Evolutionary conservation across 225 moss, liverwort and hornwort species (phyloP).

Genomic region (Marchantia paleacea): DNA sequence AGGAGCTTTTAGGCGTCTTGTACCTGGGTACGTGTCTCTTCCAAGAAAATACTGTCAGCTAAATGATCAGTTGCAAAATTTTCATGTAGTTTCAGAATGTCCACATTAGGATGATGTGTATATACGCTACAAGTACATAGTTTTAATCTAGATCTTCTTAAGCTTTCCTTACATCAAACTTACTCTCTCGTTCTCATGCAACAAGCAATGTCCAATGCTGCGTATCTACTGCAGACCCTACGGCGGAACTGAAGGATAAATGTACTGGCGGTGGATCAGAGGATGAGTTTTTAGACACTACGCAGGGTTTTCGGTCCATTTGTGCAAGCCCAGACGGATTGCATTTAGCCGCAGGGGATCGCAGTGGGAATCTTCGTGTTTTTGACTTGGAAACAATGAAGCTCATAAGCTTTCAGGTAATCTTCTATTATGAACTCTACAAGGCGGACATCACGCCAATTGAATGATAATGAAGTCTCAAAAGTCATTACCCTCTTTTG

Average conservation of each 20-base stretch:
- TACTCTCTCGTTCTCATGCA: not conserved
- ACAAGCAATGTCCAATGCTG: not conserved
- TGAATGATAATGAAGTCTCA: too few species aligned
- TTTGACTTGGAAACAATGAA: constrained; percentile 63
- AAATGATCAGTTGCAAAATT: not conserved
- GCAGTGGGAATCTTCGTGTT: constrained; percentile 64
- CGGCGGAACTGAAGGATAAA: constrained; percentile 45
- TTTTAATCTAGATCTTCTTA: not conserved
- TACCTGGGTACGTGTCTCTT: constrained; percentile 46
- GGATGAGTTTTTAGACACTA: constrained; percentile 45
- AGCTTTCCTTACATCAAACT: not conserved
- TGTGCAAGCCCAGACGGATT: constrained; percentile 68
- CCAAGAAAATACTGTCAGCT: not conserved
- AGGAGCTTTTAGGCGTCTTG: constrained; percentile 62
- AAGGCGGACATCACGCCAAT: too few species aligned
- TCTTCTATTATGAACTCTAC: too few species aligned
- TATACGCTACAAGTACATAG: not conserved
- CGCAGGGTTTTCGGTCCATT: constrained; percentile 65
- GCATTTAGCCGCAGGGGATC: constrained; percentile 80
- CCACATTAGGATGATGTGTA: too few species aligned
- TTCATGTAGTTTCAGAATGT: not conserved
- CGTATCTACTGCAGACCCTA: constrained; percentile 36
- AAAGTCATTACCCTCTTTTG: too few species aligned
- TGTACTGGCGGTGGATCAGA: constrained; percentile 26
- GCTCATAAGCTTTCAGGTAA: constrained; percentile 65